Conservation (phyloP, 441 rosid genomes). For the Eruca vesicaria region DNA sequence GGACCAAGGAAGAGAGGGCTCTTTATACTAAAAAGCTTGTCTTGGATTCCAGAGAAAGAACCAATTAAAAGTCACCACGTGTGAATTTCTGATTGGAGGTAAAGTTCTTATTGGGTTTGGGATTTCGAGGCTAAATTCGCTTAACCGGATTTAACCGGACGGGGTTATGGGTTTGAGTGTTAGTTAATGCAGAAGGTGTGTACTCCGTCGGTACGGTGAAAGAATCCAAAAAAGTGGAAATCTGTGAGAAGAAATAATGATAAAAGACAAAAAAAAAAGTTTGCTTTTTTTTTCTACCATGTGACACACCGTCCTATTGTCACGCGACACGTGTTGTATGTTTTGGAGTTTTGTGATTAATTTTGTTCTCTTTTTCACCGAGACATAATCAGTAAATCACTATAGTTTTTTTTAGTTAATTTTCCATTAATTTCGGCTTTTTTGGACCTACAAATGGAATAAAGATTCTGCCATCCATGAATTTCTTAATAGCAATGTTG, state of each 20-base stretch:
- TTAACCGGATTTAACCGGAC: conserved; percentile 13
- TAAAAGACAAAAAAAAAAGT: background rate
- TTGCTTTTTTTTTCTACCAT: conserved; percentile 20
- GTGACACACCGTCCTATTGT: conserved; percentile 35
- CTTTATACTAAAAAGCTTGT: conserved; percentile 53
- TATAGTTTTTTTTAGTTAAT: background rate
- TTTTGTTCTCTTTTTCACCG: conserved; percentile 13
- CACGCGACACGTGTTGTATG: conserved; percentile 28
- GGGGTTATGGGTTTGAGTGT: conserved; percentile 16
- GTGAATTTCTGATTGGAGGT: conserved; percentile 32
- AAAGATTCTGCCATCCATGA: background rate
- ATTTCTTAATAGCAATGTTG: background rate
- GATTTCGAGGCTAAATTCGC: conserved; percentile 39
- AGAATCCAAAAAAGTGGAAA: conserved; percentile 24
- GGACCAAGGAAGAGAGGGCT: conserved; percentile 21
- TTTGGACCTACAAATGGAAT: conserved; percentile 13
- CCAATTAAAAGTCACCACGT: conserved; percentile 47
- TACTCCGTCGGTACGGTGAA: conserved; percentile 38
- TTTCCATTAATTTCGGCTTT: conserved; percentile 34
- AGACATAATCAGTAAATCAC: conserved; percentile 28
- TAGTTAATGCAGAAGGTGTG: conserved; percentile 35
- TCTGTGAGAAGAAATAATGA: conserved; percentile 23
- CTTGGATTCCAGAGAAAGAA: conserved; percentile 63
- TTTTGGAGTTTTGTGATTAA: conserved; percentile 29
- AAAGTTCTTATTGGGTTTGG: conserved; percentile 24